Evolutionary conservation across 805 yeast genomes (phyloP).

Genomic region (Metschnikowia baotianmanensis): DNA sequence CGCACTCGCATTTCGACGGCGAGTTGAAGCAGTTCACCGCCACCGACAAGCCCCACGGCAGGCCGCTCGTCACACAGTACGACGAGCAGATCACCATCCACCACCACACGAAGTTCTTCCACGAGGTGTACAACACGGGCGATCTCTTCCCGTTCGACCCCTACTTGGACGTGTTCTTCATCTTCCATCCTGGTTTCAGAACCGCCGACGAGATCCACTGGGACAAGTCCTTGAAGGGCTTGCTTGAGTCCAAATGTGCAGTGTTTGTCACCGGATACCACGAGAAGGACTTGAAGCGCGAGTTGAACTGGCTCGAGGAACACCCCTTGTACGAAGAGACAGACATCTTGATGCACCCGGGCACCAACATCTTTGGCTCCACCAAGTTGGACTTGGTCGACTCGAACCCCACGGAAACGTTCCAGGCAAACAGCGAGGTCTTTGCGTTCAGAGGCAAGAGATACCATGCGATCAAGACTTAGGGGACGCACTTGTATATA

Average conservation of each 20-base stretch:
- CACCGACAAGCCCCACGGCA: slow-evolving; percentile 47
- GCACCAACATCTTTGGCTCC: slow-evolving; percentile 72
- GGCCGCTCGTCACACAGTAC: slow-evolving; percentile 69
- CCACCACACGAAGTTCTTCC: slow-evolving; percentile 89
- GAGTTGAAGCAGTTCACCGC: slow-evolving; percentile 60
- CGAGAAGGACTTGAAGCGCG: slow-evolving; percentile 65
- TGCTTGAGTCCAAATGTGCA: slow-evolving; percentile 91
- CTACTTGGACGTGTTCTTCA: slow-evolving; percentile 85
- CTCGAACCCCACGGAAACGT: slow-evolving; percentile 86
- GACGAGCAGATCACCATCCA: slow-evolving; percentile 73
- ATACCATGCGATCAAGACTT: slow-evolving; percentile 69
- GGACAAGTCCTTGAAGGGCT: slow-evolving; percentile 80
- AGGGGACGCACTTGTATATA: slow-evolving; percentile 7
- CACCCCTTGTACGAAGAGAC: slow-evolving; percentile 62
- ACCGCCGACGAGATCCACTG: slow-evolving; percentile 81
- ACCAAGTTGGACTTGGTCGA: slow-evolving; percentile 96
- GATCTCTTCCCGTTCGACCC: slow-evolving; percentile 99
- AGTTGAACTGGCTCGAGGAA: slow-evolving; percentile 67
- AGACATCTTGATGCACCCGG: slow-evolving; percentile 76
- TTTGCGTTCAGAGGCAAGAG: slow-evolving; percentile 96
- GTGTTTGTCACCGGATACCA: slow-evolving; percentile 89
- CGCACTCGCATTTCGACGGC: slow-evolving; percentile 78
- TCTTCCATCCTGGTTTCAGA: slow-evolving; percentile 93
- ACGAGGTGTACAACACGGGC: slow-evolving; percentile 84
- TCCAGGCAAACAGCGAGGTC: slow-evolving; percentile 84